Evolutionary conservation across 192 early-diverging fungal species (phyloP).

Genomic region (Pecoramyces ruminantium): DNA sequence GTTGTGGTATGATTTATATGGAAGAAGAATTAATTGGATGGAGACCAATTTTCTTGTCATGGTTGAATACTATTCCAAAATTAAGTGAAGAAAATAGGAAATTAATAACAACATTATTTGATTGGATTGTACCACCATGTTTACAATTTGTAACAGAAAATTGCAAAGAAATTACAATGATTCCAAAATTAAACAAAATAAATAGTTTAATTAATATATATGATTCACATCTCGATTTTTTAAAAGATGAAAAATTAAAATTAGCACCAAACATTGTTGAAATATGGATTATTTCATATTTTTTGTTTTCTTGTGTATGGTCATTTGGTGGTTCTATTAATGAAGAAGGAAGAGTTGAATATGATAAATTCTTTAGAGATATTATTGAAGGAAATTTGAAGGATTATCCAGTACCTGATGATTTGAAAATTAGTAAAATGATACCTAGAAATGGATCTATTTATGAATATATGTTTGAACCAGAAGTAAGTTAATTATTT

Average conservation of each 20-base stretch:
- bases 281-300: constrained; percentile 26
- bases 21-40: not conserved
- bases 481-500: not conserved
- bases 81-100: constrained; percentile 19
- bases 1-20: not conserved
- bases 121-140: not conserved
- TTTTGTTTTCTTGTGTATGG: constrained; percentile 34
- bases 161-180: constrained; percentile 6
- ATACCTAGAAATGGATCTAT: constrained; percentile 19
- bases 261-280: constrained; percentile 13
- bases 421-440: constrained; percentile 30
- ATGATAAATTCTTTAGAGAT: constrained; percentile 27
- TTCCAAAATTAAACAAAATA: constrained; percentile 8
- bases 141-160: constrained; percentile 19
- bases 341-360: constrained; percentile 27
- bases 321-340: constrained; percentile 37
- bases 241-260: not conserved
- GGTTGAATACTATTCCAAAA: constrained; percentile 30
- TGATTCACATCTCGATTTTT: not conserved
- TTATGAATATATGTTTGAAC: not conserved
- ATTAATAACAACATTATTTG: not conserved
- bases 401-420: constrained; percentile 15
- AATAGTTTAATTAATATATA: not conserved
- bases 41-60: not conserved
- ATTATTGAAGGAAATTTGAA: constrained; percentile 24